These are phyloP conservation scores for Russula earlei DNA, from an alignment of 768 basidiomycete species.

Conservation along the genomic window DNA sequence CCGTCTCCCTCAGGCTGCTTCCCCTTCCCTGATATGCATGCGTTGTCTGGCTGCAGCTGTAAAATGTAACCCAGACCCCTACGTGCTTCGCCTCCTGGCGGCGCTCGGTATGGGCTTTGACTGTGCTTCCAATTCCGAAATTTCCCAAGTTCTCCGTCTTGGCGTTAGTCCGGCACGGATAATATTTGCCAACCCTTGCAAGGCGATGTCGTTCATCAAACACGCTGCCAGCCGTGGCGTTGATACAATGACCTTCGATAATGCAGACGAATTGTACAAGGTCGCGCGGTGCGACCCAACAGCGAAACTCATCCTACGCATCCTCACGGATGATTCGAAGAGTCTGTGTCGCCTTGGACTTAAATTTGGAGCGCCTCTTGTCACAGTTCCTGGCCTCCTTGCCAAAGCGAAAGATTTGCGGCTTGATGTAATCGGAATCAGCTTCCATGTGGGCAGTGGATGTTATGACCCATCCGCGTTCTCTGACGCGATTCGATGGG, in stretches of 20 bases:
- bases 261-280: constrained; percentile 92
- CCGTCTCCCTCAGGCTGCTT: constrained; percentile 24
- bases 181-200: constrained; percentile 99
- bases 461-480: constrained; percentile 91
- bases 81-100: constrained; percentile 83
- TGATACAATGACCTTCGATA: constrained; percentile 97
- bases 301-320: constrained; percentile 86
- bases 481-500: constrained; percentile 78
- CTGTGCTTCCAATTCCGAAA: constrained; percentile 93
- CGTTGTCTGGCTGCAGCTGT: constrained; percentile 46
- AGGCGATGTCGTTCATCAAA: constrained; percentile 88
- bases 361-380: constrained; percentile 92
- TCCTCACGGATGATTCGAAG: constrained; percentile 97
- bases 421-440: constrained; percentile 86
- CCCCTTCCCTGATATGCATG: constrained; percentile 52
- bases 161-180: constrained; percentile 72
- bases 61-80: constrained; percentile 98
- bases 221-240: constrained; percentile 72
- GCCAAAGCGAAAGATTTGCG: constrained; percentile 66
- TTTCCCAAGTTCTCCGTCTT: constrained; percentile 64
- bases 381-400: constrained; percentile 69
- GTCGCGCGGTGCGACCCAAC: constrained; percentile 69
- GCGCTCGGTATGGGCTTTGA: constrained; percentile 91
- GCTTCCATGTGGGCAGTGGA: constrained; percentile 97
- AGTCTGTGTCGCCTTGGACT: constrained; percentile 86